Evolutionary conservation across 2,329 filamentous ascomycete species (phyloP).

Genomic region (Fusarium nanum): DNA sequence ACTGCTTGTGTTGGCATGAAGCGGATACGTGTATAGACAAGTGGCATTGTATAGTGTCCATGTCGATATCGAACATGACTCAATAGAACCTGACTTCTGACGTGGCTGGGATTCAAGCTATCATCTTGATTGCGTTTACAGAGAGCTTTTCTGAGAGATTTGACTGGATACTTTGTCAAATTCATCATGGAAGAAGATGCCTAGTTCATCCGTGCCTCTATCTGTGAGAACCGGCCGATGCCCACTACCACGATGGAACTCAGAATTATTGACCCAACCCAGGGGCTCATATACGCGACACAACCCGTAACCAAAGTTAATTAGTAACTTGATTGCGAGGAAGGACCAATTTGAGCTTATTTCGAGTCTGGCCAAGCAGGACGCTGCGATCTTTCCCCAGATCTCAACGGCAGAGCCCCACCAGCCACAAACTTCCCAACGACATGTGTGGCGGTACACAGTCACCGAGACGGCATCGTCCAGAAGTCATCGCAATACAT

Average conservation of each 20-base stretch:
- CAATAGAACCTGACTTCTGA: neutral
- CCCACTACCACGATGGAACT: neutral
- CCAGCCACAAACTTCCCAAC: conserved; percentile 13
- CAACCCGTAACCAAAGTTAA: neutral
- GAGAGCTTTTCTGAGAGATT: neutral
- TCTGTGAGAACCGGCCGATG: neutral
- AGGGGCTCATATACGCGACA: accelerated
- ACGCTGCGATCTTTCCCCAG: conserved; percentile 13
- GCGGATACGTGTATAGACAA: neutral
- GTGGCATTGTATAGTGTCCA: neutral
- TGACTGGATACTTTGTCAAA: neutral
- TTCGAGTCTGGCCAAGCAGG: neutral
- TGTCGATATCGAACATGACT: neutral
- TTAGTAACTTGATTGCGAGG: neutral
- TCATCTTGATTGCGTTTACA: accelerated
- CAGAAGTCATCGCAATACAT: neutral
- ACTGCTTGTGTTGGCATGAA: neutral
- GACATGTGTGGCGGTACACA: conserved; percentile 12
- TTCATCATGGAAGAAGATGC: neutral
- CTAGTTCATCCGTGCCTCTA: neutral
- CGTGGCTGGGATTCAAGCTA: accelerated
- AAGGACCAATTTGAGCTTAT: neutral
- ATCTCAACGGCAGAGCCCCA: neutral
- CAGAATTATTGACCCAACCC: neutral
- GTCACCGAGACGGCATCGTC: neutral